Percentiles rank a stretch among this genome's conserved stretches.
These are phyloP conservation scores for Penicillium sumatraense DNA, from an alignment of 2,329 filamentous ascomycete species.

Conservation along the genomic window DNA sequence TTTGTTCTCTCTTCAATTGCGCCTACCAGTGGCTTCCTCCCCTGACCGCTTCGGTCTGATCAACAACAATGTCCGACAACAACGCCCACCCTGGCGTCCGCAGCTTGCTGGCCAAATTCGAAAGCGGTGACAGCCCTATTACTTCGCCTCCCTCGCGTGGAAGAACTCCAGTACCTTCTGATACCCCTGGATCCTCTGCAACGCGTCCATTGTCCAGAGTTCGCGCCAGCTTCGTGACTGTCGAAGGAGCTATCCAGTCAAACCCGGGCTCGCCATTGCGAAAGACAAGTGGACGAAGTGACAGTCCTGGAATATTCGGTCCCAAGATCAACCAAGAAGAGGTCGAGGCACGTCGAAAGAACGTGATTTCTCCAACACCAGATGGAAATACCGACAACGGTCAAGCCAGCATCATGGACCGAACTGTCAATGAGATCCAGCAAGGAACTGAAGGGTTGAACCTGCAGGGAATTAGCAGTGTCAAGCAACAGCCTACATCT, in stretches of 20 bases:
- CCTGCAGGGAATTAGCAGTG: slow-evolving; percentile 3
- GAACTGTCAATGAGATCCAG: slow-evolving; percentile 13
- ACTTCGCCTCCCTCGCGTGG: slow-evolving; percentile 70
- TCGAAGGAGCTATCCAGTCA: slow-evolving; percentile 60
- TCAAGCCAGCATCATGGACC: slow-evolving; percentile 22
- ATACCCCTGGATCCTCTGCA: slow-evolving; percentile 40
- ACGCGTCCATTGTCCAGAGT: slow-evolving; percentile 72
- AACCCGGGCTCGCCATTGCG: slow-evolving; percentile 47
- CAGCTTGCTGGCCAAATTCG: slow-evolving; percentile 80
- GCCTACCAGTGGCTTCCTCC: slow-evolving; percentile 9
- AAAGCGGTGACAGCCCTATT: slow-evolving; percentile 66
- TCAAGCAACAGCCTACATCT: slow-evolving; percentile 17
- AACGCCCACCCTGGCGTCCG: slow-evolving; percentile 59
- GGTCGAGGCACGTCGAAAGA: slow-evolving; percentile 36
- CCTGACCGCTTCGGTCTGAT: slow-evolving; percentile 17
- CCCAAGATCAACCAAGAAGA: slow-evolving; percentile 39
- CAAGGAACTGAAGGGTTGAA: slow-evolving; percentile 4
- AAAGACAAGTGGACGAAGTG: slow-evolving; percentile 44
- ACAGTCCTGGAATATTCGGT: slow-evolving; percentile 33
- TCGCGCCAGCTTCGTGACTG: slow-evolving; percentile 73
- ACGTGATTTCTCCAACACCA: slow-evolving; percentile 32
- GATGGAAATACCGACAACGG: slow-evolving; percentile 24
- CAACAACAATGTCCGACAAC: slow-evolving; percentile 26
- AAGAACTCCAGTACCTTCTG: slow-evolving; percentile 63
- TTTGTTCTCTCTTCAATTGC: slow-evolving; percentile 6